A percentile compares a stretch with the other conserved stretches of the same genome.
Conservation (phyloP, 2,329 filamentous ascomycete genomes). For the Neofusicoccum parvum region DNA sequence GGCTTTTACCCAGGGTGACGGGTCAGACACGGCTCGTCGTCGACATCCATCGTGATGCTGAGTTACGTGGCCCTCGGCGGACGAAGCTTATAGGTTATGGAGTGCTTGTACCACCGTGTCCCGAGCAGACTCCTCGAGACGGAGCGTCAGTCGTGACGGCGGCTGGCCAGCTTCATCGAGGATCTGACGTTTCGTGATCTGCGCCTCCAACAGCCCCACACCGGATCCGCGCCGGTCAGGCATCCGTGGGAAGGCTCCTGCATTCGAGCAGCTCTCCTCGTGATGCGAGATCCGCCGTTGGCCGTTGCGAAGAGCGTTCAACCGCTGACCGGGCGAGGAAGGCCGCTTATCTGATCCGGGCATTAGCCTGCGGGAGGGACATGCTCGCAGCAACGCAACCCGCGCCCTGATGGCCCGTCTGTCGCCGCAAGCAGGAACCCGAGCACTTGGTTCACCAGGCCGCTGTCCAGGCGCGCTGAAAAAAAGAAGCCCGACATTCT, state of each 20-base stretch:
- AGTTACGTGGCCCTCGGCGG: background rate
- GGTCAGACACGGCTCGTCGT: background rate
- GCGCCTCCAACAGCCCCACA: background rate
- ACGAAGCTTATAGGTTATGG: background rate
- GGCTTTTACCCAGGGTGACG: background rate
- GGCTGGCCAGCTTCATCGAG: background rate
- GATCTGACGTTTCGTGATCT: slow-evolving; percentile 5
- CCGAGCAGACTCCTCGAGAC: background rate
- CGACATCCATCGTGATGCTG: background rate
- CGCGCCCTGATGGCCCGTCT: too few relatives aligned
- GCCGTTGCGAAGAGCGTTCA: too few relatives aligned
- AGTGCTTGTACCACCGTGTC: background rate
- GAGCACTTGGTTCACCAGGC: too few relatives aligned
- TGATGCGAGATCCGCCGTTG: background rate
- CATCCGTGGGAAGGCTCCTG: background rate
- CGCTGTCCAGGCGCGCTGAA: too few relatives aligned
- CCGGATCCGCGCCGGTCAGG: background rate
- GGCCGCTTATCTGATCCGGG: background rate
- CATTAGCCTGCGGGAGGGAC: too few relatives aligned
- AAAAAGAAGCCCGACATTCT: too few relatives aligned
- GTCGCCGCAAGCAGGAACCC: too few relatives aligned
- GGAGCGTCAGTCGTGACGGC: background rate
- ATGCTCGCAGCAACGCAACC: too few relatives aligned
- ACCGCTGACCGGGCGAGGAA: background rate
- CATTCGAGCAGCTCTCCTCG: too few relatives aligned